Percentiles rank a stretch among this genome's conserved stretches.
Conservation (phyloP, 768 basidiomycete genomes). For the Suillus subluteus region DNA sequence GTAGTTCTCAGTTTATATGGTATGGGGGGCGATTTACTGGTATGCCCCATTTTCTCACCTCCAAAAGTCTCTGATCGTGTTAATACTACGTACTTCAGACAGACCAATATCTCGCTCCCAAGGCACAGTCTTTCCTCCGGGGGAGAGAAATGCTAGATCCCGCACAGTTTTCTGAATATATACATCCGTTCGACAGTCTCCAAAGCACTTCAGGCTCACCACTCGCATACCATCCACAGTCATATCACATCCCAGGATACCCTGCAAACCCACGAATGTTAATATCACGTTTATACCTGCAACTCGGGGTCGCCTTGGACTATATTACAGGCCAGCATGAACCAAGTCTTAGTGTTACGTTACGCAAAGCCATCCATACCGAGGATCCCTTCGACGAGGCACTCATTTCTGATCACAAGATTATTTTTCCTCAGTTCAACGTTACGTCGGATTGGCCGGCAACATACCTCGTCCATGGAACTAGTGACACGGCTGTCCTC, state of each 20-base stretch:
- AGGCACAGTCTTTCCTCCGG: conserved; percentile 53
- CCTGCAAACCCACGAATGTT: conserved; percentile 68
- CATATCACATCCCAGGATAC: conserved; percentile 54
- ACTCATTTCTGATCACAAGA: conserved; percentile 25
- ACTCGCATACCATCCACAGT: conserved; percentile 48
- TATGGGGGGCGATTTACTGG: conserved; percentile 63
- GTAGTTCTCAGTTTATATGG: conserved; percentile 63
- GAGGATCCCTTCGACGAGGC: conserved; percentile 29
- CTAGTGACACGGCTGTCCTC: conserved; percentile 49
- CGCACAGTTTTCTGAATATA: conserved; percentile 45
- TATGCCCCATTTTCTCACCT: conserved; percentile 19
- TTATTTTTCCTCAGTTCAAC: conserved; percentile 52
- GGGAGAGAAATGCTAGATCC: conserved; percentile 60
- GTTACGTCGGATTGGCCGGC: conserved; percentile 46
- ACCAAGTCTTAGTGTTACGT: conserved; percentile 49
- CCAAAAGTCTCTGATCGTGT: background rate
- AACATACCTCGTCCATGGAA: conserved; percentile 51
- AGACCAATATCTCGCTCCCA: conserved; percentile 52
- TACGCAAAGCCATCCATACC: conserved; percentile 31
- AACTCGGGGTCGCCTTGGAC: conserved; percentile 60
- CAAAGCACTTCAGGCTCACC: conserved; percentile 44
- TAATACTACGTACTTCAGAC: conserved; percentile 40
- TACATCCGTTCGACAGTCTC: conserved; percentile 44
- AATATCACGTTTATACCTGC: conserved; percentile 58
- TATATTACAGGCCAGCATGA: conserved; percentile 52